Percentiles rank a stretch among this genome's conserved stretches.
phyloP scores from a whole-genome alignment of 208 protist genomes.

The Plasmodiophora brassicae region DNA sequence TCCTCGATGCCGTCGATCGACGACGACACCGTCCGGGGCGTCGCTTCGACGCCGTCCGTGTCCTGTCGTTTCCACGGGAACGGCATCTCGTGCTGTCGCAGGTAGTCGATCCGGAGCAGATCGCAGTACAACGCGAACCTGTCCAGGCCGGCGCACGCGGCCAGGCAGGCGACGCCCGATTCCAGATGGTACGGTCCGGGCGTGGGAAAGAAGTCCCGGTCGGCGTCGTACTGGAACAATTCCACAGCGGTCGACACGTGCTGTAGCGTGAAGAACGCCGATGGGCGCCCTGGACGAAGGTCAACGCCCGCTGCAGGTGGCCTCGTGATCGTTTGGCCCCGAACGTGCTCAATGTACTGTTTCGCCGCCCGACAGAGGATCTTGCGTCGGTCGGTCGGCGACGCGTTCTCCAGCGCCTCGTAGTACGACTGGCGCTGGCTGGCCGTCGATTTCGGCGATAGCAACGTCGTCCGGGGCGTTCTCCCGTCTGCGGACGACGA shows the following conservation, averaged over 20 bases:
- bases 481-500: neutral
- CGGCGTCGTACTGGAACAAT: conserved; percentile 1
- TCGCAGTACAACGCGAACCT: neutral
- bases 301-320: neutral
- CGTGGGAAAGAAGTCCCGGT: neutral
- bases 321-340: neutral
- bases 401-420: neutral
- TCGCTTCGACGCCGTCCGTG: too few species aligned
- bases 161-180: neutral
- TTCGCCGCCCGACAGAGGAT: neutral
- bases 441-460: neutral
- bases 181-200: neutral
- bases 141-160: neutral
- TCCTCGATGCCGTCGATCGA: too few species aligned
- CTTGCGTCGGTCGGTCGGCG: neutral
- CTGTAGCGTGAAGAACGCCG: neutral
- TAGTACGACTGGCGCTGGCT: neutral
- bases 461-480: neutral
- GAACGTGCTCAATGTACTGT: neutral
- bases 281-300: too few species aligned
- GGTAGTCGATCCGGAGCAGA: neutral
- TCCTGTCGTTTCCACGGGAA: too few species aligned
- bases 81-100: too few species aligned
- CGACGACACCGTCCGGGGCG: too few species aligned
- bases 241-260: neutral